Percentiles rank a stretch among this genome's conserved stretches.
Conservation (phyloP, 148 eudicot genomes). For the Arbutus unedo region DNA sequence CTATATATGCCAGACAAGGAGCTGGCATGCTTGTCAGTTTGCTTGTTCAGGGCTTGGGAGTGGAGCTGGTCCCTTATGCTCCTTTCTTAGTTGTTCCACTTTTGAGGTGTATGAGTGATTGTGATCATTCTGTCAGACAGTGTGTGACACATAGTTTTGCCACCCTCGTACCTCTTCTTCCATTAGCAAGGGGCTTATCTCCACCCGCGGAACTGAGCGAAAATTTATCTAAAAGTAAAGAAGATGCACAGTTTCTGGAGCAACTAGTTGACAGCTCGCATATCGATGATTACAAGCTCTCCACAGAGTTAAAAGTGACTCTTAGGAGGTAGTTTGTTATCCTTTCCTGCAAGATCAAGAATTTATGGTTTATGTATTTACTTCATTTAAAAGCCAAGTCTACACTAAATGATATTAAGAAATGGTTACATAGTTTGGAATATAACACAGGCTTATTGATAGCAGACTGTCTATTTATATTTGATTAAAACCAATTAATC, state of each 20-base stretch:
- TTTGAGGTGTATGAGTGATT: constrained; percentile 97
- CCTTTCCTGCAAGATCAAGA: neutral
- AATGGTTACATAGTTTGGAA: constrained; percentile 2
- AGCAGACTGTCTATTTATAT: neutral
- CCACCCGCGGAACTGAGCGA: constrained; percentile 75
- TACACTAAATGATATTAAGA: neutral
- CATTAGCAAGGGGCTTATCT: constrained; percentile 83
- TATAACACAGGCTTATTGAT: neutral
- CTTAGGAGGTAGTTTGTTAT: constrained; percentile 50
- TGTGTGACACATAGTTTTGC: constrained; percentile 99
- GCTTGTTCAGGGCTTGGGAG: constrained; percentile 90
- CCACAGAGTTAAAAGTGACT: constrained; percentile 76
- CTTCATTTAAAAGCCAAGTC: neutral
- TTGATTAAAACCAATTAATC: neutral
- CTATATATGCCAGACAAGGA: constrained; percentile 91
- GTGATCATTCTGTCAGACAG: constrained; percentile 87
- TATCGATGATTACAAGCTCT: constrained; percentile 86
- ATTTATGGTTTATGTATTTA: neutral
- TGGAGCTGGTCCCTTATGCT: constrained; percentile 87
- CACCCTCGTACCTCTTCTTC: constrained; percentile 96
- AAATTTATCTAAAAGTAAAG: constrained; percentile 62
- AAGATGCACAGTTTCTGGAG: constrained; percentile 88
- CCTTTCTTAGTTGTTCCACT: constrained; percentile 95
- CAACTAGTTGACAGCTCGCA: constrained; percentile 95
- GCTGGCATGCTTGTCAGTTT: constrained; percentile 95